Evolutionary conservation across 2,329 filamentous ascomycete genomes (phyloP).

Genomic region (Colletotrichum phormii): DNA sequence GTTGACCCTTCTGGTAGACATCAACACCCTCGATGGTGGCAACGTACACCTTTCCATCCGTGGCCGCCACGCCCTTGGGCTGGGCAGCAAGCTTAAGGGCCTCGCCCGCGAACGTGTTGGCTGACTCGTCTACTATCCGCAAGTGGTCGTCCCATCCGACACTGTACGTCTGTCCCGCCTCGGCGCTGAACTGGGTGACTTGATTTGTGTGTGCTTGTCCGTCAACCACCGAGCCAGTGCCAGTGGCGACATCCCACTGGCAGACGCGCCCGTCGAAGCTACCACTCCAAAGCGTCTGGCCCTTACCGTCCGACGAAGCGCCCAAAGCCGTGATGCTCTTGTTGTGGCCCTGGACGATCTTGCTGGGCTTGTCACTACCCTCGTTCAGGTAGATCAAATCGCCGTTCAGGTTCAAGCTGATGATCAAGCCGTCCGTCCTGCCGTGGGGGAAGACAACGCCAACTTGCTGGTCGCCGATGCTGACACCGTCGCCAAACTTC

Average conservation of each 20-base stretch:
- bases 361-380: conserved; percentile 75
- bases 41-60: conserved; percentile 65
- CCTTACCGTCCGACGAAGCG: conserved; percentile 64
- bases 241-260: conserved; percentile 82
- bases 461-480: conserved; percentile 88
- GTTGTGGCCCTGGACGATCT: conserved; percentile 86
- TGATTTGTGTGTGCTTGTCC: conserved; percentile 89
- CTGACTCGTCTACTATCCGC: conserved; percentile 79
- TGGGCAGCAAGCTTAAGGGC: conserved; percentile 79
- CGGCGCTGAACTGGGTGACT: conserved; percentile 78
- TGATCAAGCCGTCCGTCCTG: conserved; percentile 85
- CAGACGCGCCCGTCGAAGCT: conserved; percentile 92
- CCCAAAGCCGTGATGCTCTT: conserved; percentile 88
- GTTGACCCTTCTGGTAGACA: conserved; percentile 70
- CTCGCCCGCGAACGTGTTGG: conserved; percentile 79
- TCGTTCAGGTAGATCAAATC: conserved; percentile 90
- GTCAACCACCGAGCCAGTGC: conserved; percentile 77
- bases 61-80: conserved; percentile 78
- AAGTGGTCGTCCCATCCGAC: conserved; percentile 96
- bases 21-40: conserved; percentile 64
- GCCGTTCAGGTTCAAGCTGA: conserved; percentile 88
- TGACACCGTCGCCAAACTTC: conserved; percentile 80
- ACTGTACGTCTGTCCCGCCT: conserved; percentile 77
- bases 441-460: conserved; percentile 91
- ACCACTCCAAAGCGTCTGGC: conserved; percentile 82